Conservation (phyloP, 2,329 filamentous ascomycete species). For the Colletotrichum tabaci region DNA sequence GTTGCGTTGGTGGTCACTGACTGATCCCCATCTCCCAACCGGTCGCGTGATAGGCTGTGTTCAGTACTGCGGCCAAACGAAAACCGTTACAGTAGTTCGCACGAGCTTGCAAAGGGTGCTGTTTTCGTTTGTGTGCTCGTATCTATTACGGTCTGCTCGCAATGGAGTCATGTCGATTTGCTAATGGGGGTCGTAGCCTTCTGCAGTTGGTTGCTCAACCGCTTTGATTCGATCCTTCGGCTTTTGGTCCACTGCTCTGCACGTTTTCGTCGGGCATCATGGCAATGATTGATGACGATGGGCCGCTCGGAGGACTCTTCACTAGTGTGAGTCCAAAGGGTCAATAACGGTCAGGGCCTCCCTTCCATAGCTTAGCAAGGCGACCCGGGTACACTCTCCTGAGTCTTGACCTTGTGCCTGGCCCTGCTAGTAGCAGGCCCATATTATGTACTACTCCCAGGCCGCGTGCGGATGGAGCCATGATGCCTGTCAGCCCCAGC, state of each 20-base stretch:
- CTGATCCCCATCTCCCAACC: slow-evolving; percentile 4
- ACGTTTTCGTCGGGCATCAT: slow-evolving; percentile 33
- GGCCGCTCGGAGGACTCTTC: slow-evolving; percentile 23
- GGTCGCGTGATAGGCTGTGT: slow-evolving; percentile 7
- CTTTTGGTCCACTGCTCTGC: slow-evolving; percentile 21
- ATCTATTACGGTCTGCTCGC: too few relatives aligned
- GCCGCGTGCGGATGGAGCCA: slow-evolving; percentile 41
- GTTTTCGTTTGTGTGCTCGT: background rate
- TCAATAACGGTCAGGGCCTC: slow-evolving; percentile 13
- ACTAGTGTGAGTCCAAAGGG: slow-evolving; percentile 11
- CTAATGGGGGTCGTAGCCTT: background rate
- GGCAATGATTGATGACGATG: slow-evolving; percentile 21
- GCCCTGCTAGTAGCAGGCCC: background rate
- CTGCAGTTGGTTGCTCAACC: slow-evolving; percentile 1
- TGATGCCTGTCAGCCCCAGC: slow-evolving; percentile 16
- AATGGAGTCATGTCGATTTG: background rate
- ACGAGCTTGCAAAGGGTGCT: background rate
- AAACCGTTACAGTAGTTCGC: slow-evolving; percentile 4
- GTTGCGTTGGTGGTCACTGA: background rate
- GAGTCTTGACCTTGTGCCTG: slow-evolving; percentile 30
- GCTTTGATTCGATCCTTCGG: background rate
- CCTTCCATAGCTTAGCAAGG: slow-evolving; percentile 11
- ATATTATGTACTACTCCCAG: slow-evolving; percentile 27
- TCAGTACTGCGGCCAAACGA: background rate
- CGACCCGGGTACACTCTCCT: slow-evolving; percentile 41